Base-by-base conservation (phyloP, 1,284 basidiomycete species). In the Gastroboletus turbinatus region DNA sequence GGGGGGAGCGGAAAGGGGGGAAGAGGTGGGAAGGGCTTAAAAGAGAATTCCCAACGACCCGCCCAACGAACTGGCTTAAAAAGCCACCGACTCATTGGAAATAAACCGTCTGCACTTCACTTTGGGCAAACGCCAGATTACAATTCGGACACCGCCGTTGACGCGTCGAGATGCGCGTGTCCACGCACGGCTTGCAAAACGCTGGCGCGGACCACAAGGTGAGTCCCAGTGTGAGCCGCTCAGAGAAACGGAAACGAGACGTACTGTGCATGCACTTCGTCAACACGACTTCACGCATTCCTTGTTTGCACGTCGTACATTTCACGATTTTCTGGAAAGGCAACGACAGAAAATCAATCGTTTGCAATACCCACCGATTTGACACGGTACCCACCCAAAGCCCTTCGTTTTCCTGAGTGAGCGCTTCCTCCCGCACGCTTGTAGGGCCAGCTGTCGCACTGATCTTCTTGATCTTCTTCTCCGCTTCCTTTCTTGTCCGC, bases 141-240 rank as follows among this genome's bases (percentile, higher is more conserved):
- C 96, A 98, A 21, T 90, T 88, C 17, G 96, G 96, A 73, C 96
- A 99, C 75, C 98, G 98, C 46, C 96, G 88, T 72, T 98, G 96
- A 59, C 96, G 85, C 29, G 92, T 96, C 48, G 90, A 78, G 64
- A 99, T 84, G 36, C 97, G 87, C 27, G 87, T 80, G 63, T 98
- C 95, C 46, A 99, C 84, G 71, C 96, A 92, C 23, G 81, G 75
- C 70, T 90, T 90, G 78, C 96, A 98, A 74, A 98, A 96, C 0
- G 94, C 92, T 94, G 44, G 23, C 3, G 45, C 27, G 30, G 55
- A 23, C 11, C 13, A 16, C 25, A 32, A 29, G 5, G 6, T 56
- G 23, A 63, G 27, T 14, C 30, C 4, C 11, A 46, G 45, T n/a
- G 5, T 25, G 60, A 23, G 27, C 47, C 52, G 21, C 49, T n/a